Evolutionary conservation across 2,329 filamentous ascomycete genomes (phyloP).

Genomic region (Penicillium expansum): DNA sequence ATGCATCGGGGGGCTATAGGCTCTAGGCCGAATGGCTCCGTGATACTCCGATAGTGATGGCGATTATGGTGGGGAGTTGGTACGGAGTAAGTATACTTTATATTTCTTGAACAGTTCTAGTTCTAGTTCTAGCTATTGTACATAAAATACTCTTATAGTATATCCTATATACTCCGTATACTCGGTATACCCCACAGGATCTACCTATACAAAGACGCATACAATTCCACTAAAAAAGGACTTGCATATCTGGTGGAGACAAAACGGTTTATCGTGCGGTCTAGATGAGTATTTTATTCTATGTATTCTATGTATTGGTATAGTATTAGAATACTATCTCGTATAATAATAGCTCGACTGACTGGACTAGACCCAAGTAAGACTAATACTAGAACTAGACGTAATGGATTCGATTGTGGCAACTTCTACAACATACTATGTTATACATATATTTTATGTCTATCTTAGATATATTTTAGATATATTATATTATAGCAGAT

Average conservation of each 20-base stretch:
- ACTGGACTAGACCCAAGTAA: background rate
- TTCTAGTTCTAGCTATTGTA: too few relatives aligned
- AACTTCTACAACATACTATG: background rate
- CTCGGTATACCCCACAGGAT: background rate
- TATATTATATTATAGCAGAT: too few relatives aligned
- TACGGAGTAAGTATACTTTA: background rate
- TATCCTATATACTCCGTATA: too few relatives aligned
- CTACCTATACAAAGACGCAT: background rate
- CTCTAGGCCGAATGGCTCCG: background rate
- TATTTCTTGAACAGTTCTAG: too few relatives aligned
- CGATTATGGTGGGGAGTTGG: too few relatives aligned
- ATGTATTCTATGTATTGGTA: too few relatives aligned
- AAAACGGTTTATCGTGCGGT: conserved; percentile 1
- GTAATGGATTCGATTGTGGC: background rate
- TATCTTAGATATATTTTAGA: too few relatives aligned
- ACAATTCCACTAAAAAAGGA: background rate
- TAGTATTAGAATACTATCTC: too few relatives aligned
- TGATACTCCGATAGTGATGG: background rate
- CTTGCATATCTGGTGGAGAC: conserved; percentile 8
- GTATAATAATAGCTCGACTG: too few relatives aligned
- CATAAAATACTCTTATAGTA: too few relatives aligned
- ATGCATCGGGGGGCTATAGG: background rate
- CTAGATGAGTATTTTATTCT: background rate
- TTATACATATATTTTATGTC: too few relatives aligned
- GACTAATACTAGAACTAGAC: background rate